Base-by-base conservation (phyloP, 768 basidiomycete genomes). In the Plicaturopsis crispa region DNA sequence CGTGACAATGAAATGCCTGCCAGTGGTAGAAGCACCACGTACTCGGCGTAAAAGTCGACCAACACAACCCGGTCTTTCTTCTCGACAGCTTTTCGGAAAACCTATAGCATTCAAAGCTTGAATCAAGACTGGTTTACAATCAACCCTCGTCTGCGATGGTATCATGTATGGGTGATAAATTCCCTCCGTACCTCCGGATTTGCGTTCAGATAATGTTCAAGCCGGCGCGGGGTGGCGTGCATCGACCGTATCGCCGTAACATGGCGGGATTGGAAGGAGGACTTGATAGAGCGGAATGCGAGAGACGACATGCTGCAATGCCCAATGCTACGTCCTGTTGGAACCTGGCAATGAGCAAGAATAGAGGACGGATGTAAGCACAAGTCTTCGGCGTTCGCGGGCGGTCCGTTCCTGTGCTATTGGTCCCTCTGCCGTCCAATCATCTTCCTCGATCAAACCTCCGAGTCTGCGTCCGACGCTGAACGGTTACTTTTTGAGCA, bases 21-120 rank as follows among this genome's bases (percentile, higher is more conserved):
- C 11, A 14, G 19, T 19, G 10, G 16, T 33, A 12, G 14, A 14
- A 8, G 33, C 46, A n/a, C 31, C 18, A 66, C 78, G 33, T 48
- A 86, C 85, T 85, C 75, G 33, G 86, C 85, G 53, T 86, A 82
- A 47, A 88, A 88, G 47, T 88, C 85, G 17, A 85, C 84, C 5
- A 88, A 60, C 30, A 82, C 71, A 18, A 83, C 57, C 34, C 74
- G 71, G 40, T 70, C 67, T 37, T 63, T 65, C 19, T 49, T 48
- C 35, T 47, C 24, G 42, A 69, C 67, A 2, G 53, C 60, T 68
- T 71, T 28, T 28, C 14, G 10, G 14, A 28, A 8, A 28, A 28
- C 26, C 26, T 8, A 28, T 8, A 28, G 26, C 8, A 28, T 8
- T 14, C 8, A 14, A 28, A 28, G 14, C 8, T 28, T 28, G 26